phyloP scores from a whole-genome alignment of 2,329 filamentous ascomycete genomes.

The Cryphonectria japonica region DNA sequence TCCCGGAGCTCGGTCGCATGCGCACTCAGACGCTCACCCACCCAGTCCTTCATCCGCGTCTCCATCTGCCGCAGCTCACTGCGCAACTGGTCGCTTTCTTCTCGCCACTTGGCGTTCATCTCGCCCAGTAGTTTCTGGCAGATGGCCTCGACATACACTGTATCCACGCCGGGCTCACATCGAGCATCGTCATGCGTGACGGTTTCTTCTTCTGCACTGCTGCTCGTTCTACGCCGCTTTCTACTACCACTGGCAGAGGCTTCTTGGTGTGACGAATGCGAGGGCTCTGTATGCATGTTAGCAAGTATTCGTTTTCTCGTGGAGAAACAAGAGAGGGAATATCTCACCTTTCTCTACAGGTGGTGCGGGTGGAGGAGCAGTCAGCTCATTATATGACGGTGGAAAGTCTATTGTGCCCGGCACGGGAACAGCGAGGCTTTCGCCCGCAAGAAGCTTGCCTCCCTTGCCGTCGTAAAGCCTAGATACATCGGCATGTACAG shows the following conservation, averaged over 20 bases:
- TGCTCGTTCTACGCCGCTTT: conserved; percentile 18
- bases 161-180: not conserved
- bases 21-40: conserved; percentile 11
- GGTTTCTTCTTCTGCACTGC: not conserved
- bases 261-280: not conserved
- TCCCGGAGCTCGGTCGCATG: conserved; percentile 1
- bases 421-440: not conserved
- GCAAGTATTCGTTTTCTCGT: not conserved
- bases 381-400: conserved; percentile 16
- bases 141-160: not conserved
- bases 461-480: conserved; percentile 19
- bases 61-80: conserved; percentile 17
- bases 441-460: conserved; percentile 4
- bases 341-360: conserved; percentile 17
- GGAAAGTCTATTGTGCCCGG: not conserved
- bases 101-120: conserved; percentile 21
- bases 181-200: not conserved
- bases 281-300: not conserved
- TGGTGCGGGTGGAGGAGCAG: conserved; percentile 11
- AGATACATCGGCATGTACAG: conserved; percentile 14
- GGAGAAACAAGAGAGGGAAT: not conserved
- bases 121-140: conserved; percentile 16
- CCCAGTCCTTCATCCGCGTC: conserved; percentile 18
- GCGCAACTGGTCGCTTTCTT: conserved; percentile 9
- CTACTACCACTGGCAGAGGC: conserved; percentile 7